phyloP scores from a whole-genome alignment of 768 basidiomycete species.

The Gloeophyllum trabeum region DNA sequence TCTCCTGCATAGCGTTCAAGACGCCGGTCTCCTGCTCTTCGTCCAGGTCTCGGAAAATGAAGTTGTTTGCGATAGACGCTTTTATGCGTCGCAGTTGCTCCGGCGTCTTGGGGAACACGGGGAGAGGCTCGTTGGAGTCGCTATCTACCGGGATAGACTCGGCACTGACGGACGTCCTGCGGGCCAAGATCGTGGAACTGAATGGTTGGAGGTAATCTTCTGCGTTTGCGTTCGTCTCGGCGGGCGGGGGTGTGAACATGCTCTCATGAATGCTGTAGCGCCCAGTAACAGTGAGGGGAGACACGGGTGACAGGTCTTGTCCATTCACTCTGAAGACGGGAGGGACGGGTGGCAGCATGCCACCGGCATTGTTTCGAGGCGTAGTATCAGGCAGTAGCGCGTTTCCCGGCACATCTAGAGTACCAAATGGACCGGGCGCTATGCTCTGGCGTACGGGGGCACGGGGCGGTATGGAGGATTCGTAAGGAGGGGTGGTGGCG shows the following conservation, averaged over 20 bases:
- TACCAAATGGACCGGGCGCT: slow-evolving; percentile 65
- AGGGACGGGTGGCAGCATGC: slow-evolving; percentile 14
- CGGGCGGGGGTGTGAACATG: slow-evolving; percentile 37
- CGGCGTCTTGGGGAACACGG: slow-evolving; percentile 65
- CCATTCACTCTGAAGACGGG: slow-evolving; percentile 52
- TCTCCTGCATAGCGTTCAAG: slow-evolving; percentile 92
- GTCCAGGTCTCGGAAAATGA: slow-evolving; percentile 93
- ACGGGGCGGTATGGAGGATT: slow-evolving; percentile 32
- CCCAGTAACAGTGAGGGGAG: slow-evolving; percentile 28
- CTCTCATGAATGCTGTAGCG: slow-evolving; percentile 24
- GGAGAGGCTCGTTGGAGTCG: slow-evolving; percentile 52
- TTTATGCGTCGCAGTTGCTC: slow-evolving; percentile 86
- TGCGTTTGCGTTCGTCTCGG: slow-evolving; percentile 22
- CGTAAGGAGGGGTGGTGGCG: slow-evolving; percentile 32
- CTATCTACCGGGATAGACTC: slow-evolving; percentile 88
- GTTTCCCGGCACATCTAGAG: slow-evolving; percentile 73
- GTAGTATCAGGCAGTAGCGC: slow-evolving; percentile 53
- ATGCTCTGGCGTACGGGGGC: slow-evolving; percentile 43
- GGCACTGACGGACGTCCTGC: slow-evolving; percentile 90
- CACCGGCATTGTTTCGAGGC: slow-evolving; percentile 25
- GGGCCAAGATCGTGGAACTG: slow-evolving; percentile 70
- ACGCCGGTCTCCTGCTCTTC: slow-evolving; percentile 93
- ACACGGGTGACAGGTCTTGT: slow-evolving; percentile 50
- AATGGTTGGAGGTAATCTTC: slow-evolving; percentile 67
- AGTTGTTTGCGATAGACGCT: slow-evolving; percentile 76